A percentile compares a stretch with the other conserved stretches of the same genome.
Evolutionary conservation across 179 eudicot genomes (phyloP).

Genomic region (Nepenthes alata): DNA sequence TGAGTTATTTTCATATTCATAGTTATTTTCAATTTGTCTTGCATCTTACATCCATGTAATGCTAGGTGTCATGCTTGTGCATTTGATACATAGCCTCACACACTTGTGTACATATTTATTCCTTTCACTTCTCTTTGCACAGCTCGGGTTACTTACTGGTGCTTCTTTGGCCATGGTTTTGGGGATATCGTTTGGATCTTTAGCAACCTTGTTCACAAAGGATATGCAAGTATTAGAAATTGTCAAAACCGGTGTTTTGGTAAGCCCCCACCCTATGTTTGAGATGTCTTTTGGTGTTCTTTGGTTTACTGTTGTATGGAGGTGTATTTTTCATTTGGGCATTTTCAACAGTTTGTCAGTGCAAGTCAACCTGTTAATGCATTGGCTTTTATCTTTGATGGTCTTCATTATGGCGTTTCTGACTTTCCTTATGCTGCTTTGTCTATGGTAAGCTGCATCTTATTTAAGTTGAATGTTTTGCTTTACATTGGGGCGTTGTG

Average conservation of each 20-base stretch:
- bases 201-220: slow-evolving; percentile 62
- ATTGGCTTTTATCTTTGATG: slow-evolving; percentile 80
- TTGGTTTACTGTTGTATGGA: background rate
- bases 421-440: slow-evolving; percentile 79
- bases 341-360: slow-evolving; percentile 61
- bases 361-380: slow-evolving; percentile 89
- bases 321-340: background rate
- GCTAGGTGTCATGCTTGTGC: background rate
- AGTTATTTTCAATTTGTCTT: background rate
- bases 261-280: slow-evolving; percentile 14
- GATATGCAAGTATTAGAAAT: slow-evolving; percentile 51
- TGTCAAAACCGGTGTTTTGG: slow-evolving; percentile 70
- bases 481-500: background rate
- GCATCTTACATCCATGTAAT: background rate
- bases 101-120: slow-evolving; percentile 1
- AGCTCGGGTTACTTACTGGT: slow-evolving; percentile 68
- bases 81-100: background rate
- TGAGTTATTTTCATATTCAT: slow-evolving; percentile 8
- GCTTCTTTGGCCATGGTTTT: slow-evolving; percentile 50
- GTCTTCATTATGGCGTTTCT: slow-evolving; percentile 83
- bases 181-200: slow-evolving; percentile 55
- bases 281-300: background rate
- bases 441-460: slow-evolving; percentile 54
- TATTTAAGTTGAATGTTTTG: background rate
- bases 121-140: slow-evolving; percentile 11